Evolutionary conservation across 2,329 filamentous ascomycete genomes (phyloP).

Genomic region (Delphinella strobiligena): DNA sequence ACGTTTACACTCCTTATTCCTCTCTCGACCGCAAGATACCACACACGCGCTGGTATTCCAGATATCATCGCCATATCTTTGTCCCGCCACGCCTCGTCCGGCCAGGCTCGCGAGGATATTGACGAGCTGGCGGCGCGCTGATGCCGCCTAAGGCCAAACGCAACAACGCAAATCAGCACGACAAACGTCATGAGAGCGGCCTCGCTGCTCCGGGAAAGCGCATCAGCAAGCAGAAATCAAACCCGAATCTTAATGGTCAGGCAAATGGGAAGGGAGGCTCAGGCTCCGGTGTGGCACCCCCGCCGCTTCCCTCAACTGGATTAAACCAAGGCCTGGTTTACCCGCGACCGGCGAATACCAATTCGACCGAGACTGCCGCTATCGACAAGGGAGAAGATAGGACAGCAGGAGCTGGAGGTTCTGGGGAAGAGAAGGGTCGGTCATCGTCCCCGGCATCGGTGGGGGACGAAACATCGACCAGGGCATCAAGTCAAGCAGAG

Average conservation of each 20-base stretch:
- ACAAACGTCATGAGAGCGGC: conserved; percentile 71
- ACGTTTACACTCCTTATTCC: background rate
- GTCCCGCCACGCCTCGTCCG: conserved; percentile 1
- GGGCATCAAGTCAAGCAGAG: conserved; percentile 2
- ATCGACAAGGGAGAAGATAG: conserved; percentile 4
- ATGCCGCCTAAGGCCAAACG: conserved; percentile 38
- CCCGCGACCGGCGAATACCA: conserved; percentile 17
- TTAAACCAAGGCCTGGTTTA: conserved; percentile 26
- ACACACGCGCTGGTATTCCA: conserved; percentile 6
- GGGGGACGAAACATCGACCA: conserved; percentile 6
- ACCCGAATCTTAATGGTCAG: conserved; percentile 31
- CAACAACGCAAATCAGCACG: conserved; percentile 33
- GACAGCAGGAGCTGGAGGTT: background rate
- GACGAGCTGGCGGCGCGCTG: conserved; percentile 18
- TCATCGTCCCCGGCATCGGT: conserved; percentile 3
- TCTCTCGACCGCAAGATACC: background rate
- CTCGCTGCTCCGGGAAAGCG: conserved; percentile 68
- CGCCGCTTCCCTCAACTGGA: conserved; percentile 25
- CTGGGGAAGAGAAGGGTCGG: background rate
- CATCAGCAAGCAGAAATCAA: conserved; percentile 37
- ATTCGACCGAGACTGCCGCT: conserved; percentile 8
- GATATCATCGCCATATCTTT: conserved; percentile 1
- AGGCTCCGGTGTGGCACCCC: conserved; percentile 14
- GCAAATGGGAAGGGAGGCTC: conserved; percentile 28
- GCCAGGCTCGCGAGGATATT: conserved; percentile 7